phyloP scores from a whole-genome alignment of 805 yeast species.

The Ogataea paraovalis region DNA sequence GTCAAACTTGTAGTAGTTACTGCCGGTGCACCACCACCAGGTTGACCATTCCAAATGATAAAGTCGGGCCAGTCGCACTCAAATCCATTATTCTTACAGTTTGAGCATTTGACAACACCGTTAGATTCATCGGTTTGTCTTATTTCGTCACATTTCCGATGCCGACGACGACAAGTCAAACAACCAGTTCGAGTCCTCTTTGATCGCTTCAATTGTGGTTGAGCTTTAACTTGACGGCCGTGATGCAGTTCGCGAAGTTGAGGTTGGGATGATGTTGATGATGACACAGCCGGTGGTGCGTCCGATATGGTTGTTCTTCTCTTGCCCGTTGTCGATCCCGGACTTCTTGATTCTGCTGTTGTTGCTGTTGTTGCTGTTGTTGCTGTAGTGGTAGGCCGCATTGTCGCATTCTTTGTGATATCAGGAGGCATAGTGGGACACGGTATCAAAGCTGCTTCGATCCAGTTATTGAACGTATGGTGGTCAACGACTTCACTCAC shows the following conservation, averaged over 20 bases:
- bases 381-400: neutral
- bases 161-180: neutral
- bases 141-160: neutral
- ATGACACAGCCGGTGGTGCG: no score
- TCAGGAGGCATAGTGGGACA: no score
- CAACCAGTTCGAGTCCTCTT: neutral
- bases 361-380: neutral
- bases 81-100: neutral
- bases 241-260: no score
- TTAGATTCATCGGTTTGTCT: neutral
- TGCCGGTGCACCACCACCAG: conserved; percentile 2
- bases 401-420: no score
- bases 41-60: neutral
- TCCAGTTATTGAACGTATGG: no score
- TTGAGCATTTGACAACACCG: neutral
- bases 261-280: neutral
- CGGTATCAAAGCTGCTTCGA: no score
- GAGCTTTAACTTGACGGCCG: neutral
- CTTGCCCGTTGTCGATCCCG: no score
- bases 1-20: conserved; percentile 8
- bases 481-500: no score
- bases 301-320: no score
- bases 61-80: neutral
- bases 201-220: neutral
- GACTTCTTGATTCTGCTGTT: neutral